phyloP scores from a whole-genome alignment of 1,139 yeast species.

The Lodderomyces oxycetoniae region DNA sequence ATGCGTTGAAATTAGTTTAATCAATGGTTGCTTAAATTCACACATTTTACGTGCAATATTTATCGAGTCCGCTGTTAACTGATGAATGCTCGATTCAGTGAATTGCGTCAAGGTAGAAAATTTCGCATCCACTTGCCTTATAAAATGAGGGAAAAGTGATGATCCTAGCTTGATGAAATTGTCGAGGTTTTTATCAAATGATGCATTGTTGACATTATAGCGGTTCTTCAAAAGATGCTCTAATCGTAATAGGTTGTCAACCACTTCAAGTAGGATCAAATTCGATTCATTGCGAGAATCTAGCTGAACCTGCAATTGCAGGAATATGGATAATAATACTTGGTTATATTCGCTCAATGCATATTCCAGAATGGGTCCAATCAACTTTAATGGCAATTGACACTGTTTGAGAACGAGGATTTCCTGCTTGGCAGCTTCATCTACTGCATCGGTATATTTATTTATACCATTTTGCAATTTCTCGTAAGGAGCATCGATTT shows the following conservation, averaged over 20 bases:
- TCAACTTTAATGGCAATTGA: constrained; percentile 15
- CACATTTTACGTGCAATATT: constrained; percentile 61
- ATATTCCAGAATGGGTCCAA: constrained; percentile 22
- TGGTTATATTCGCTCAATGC: constrained; percentile 21
- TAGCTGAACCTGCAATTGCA: constrained; percentile 1
- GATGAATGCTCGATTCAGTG: constrained; percentile 62
- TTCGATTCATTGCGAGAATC: constrained; percentile 20
- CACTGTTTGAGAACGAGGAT: constrained; percentile 31
- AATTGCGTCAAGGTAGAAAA: constrained; percentile 36
- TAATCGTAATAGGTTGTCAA: constrained; percentile 28
- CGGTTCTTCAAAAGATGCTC: constrained; percentile 15
- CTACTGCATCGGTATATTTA: constrained; percentile 50
- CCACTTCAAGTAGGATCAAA: constrained; percentile 42
- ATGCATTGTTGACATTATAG: constrained; percentile 14
- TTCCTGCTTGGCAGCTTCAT: constrained; percentile 48
- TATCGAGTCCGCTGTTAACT: constrained; percentile 60
- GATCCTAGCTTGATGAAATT: constrained; percentile 21
- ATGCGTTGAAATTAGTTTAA: constrained; percentile 46
- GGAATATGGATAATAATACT: constrained; percentile 4
- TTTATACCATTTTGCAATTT: constrained; percentile 59
- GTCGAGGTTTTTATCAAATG: constrained; percentile 14
- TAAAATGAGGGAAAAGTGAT: constrained; percentile 52
- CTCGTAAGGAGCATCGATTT: constrained; percentile 47
- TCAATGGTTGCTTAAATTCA: constrained; percentile 55
- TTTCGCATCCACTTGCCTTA: constrained; percentile 50